Conservation (phyloP, 768 basidiomycete genomes). For the Rhodotorula toruloides region DNA sequence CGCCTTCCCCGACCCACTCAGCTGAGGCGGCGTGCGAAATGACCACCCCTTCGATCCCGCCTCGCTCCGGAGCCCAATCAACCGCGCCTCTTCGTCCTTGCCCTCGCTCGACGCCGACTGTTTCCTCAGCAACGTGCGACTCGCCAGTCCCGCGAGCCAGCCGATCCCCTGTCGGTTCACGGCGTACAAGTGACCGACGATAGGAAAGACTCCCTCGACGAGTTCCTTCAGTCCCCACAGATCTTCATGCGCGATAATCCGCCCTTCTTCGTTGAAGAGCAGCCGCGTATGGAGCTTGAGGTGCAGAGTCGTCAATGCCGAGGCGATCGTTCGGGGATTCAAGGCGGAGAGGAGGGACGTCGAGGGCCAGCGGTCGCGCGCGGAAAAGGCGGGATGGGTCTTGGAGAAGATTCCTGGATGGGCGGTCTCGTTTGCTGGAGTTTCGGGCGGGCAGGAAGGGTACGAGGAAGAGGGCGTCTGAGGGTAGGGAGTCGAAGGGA, state of each 20-base stretch:
- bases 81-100: neutral
- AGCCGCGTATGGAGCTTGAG: constrained; percentile 68
- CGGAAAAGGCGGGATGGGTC: constrained; percentile 17
- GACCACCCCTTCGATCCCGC: too few relatives aligned
- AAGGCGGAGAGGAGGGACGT: constrained; percentile 4
- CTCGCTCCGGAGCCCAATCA: neutral
- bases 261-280: constrained; percentile 67
- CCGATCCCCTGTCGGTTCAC: constrained; percentile 29
- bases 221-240: constrained; percentile 76
- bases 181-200: constrained; percentile 25
- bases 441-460: neutral
- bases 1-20: too few relatives aligned
- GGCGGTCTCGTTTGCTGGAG: neutral
- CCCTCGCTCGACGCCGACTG: neutral
- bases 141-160: constrained; percentile 9
- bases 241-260: constrained; percentile 71
- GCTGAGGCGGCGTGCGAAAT: too few relatives aligned
- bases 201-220: constrained; percentile 45
- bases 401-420: constrained; percentile 11
- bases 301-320: constrained; percentile 63
- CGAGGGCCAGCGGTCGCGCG: constrained; percentile 29
- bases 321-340: constrained; percentile 41
- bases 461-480: constrained; percentile 17
- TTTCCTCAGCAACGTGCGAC: constrained; percentile 1
- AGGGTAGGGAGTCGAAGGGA: constrained; percentile 28